phyloP scores from a whole-genome alignment of 1,284 basidiomycete genomes.

The Sporisorium graminicola region DNA sequence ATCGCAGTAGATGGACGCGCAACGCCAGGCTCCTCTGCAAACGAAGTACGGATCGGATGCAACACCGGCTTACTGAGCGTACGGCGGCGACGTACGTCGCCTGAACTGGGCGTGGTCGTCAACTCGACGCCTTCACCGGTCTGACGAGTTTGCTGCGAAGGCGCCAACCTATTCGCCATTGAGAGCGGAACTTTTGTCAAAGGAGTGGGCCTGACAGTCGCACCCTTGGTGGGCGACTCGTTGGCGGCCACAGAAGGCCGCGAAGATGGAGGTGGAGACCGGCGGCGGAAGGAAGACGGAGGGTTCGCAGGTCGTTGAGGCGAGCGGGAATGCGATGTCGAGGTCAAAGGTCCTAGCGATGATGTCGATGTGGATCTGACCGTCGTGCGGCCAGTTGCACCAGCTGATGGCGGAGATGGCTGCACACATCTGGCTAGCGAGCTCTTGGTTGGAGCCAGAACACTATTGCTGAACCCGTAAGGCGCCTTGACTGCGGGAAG shows the following conservation, averaged over 20 bases:
- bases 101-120: neutral
- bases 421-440: slow-evolving; percentile 37
- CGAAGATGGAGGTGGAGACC: neutral
- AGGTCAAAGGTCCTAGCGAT: slow-evolving; percentile 7
- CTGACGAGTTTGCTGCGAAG: neutral
- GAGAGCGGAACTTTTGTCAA: neutral
- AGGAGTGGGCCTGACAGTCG: neutral
- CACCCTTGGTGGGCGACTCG: slow-evolving; percentile 9
- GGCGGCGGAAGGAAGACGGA: slow-evolving; percentile 35
- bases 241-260: slow-evolving; percentile 8
- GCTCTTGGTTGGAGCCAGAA: slow-evolving; percentile 37
- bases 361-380: slow-evolving; percentile 17
- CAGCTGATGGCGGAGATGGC: slow-evolving; percentile 12
- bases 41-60: slow-evolving; percentile 27
- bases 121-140: neutral
- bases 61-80: slow-evolving; percentile 34
- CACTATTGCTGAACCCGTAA: slow-evolving; percentile 25
- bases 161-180: neutral
- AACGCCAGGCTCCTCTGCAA: slow-evolving; percentile 7
- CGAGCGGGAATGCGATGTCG: slow-evolving; percentile 16
- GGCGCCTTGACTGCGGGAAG: slow-evolving; percentile 5
- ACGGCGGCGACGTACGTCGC: slow-evolving; percentile 16
- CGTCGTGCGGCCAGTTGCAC: slow-evolving; percentile 1
- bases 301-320: slow-evolving; percentile 31
- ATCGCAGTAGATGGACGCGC: slow-evolving; percentile 33